phyloP scores from a whole-genome alignment of 176 grass and related monocot genomes.

The Phyllostachys edulis region DNA sequence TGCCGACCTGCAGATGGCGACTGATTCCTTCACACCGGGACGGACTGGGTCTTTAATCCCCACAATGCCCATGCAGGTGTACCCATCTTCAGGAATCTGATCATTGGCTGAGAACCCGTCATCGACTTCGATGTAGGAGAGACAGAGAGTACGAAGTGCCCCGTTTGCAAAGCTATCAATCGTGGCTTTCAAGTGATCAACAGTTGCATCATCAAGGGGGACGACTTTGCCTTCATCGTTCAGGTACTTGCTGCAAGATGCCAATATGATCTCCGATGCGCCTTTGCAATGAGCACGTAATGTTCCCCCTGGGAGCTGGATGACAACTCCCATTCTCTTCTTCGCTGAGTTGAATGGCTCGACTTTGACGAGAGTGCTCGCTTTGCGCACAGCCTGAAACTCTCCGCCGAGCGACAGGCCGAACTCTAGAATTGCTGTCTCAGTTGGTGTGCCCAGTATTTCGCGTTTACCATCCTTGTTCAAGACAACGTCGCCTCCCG shows the following conservation, averaged over 20 bases:
- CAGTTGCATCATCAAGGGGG: conserved; percentile 56
- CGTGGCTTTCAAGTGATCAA: conserved; percentile 53
- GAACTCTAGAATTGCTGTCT: conserved; percentile 84
- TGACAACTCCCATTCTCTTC: conserved; percentile 94
- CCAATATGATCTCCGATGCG: conserved; percentile 92
- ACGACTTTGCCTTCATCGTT: conserved; percentile 60
- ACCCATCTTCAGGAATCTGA: conserved; percentile 65
- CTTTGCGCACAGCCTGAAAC: conserved; percentile 59
- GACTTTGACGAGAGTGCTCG: conserved; percentile 68
- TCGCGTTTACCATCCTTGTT: conserved; percentile 68
- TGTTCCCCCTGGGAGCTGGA: conserved; percentile 64
- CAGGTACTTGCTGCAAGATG: conserved; percentile 70
- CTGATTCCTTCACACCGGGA: conserved; percentile 90
- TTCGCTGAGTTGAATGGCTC: conserved; percentile 92
- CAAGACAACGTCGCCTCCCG: conserved; percentile 77
- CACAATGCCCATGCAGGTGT: conserved; percentile 92
- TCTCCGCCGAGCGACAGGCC: conserved; percentile 72
- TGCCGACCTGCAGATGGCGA: conserved; percentile 82
- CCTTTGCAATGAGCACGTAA: conserved; percentile 80
- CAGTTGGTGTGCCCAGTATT: conserved; percentile 91
- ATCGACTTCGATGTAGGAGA: conserved; percentile 75
- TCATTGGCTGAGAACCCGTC: conserved; percentile 59
- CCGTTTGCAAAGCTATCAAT: conserved; percentile 88
- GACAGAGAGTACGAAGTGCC: conserved; percentile 85
- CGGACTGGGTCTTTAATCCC: conserved; percentile 93